Evolutionary conservation across 345 rosid species (phyloP).

Genomic region (Ceriops zippeliana): DNA sequence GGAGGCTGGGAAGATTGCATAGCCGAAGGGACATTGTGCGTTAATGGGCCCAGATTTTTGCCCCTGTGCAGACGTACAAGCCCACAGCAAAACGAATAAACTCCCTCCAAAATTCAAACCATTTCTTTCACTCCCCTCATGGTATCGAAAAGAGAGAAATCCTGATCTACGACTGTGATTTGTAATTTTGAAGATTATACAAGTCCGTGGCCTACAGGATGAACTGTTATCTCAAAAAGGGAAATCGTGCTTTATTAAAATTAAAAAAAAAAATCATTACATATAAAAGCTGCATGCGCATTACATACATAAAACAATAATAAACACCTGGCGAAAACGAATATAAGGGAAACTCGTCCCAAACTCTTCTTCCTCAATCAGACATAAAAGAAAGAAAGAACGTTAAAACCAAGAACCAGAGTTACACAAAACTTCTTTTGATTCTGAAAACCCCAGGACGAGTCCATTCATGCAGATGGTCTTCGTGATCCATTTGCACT

Average conservation of each 20-base stretch:
- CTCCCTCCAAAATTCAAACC: too few relatives aligned
- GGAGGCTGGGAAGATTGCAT: too few relatives aligned
- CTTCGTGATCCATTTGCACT: constrained; percentile 24
- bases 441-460: neutral
- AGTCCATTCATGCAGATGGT: constrained; percentile 19
- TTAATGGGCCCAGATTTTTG: too few relatives aligned
- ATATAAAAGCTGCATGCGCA: constrained; percentile 7
- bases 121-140: too few relatives aligned
- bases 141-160: too few relatives aligned
- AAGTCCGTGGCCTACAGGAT: too few relatives aligned
- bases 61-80: too few relatives aligned
- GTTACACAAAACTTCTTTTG: constrained; percentile 7
- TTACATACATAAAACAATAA: constrained; percentile 14
- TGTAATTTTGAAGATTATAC: too few relatives aligned
- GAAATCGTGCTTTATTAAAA: constrained; percentile 16
- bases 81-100: too few relatives aligned
- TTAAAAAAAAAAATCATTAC: too few relatives aligned
- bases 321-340: neutral
- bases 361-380: constrained; percentile 7
- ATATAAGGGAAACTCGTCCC: neutral
- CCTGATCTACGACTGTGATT: too few relatives aligned
- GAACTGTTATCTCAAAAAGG: neutral
- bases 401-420: neutral
- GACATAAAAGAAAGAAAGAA: constrained; percentile 1
- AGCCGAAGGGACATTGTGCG: too few relatives aligned